These are phyloP conservation scores for Scortechinia acanthostroma DNA, from an alignment of 2,329 filamentous ascomycete genomes.

Conservation along the genomic window DNA sequence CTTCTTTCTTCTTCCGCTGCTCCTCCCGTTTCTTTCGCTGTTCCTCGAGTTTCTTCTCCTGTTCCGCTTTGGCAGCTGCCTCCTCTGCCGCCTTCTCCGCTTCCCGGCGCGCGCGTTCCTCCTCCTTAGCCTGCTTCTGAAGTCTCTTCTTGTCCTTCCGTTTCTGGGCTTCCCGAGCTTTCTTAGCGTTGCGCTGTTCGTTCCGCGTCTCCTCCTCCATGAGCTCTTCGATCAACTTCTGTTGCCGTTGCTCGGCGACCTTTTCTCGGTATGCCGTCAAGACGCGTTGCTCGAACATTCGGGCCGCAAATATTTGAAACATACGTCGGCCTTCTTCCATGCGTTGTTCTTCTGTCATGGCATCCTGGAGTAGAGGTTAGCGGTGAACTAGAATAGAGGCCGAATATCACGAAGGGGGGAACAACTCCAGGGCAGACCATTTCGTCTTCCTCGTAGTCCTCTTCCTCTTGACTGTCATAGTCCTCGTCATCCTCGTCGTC, in stretches of 20 bases:
- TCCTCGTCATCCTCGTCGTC: constrained; percentile 63
- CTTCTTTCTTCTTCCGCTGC: constrained; percentile 83
- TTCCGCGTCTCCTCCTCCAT: constrained; percentile 75
- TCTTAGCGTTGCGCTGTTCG: constrained; percentile 80
- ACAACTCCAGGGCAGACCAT: constrained; percentile 1
- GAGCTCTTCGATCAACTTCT: constrained; percentile 83
- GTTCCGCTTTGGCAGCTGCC: constrained; percentile 65
- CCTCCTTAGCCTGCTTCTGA: constrained; percentile 82
- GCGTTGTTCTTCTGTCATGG: constrained; percentile 94
- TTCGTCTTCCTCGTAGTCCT: constrained; percentile 33
- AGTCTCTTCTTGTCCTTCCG: constrained; percentile 87
- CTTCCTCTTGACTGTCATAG: constrained; percentile 32
- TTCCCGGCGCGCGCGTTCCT: constrained; percentile 81
- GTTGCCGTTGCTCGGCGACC: constrained; percentile 84
- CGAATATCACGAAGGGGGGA: not conserved
- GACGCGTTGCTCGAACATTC: constrained; percentile 98
- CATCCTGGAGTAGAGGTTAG: constrained; percentile 61
- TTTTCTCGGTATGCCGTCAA: constrained; percentile 97
- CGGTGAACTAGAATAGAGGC: constrained; percentile 17
- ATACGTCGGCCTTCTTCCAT: constrained; percentile 98
- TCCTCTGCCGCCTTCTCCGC: constrained; percentile 86
- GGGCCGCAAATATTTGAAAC: constrained; percentile 98
- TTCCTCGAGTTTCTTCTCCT: constrained; percentile 75
- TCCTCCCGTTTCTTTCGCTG: constrained; percentile 78
- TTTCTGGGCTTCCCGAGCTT: constrained; percentile 87